phyloP scores from a whole-genome alignment of 495 filamentous ascomycete genomes.

The Chaetomium fimeti region DNA sequence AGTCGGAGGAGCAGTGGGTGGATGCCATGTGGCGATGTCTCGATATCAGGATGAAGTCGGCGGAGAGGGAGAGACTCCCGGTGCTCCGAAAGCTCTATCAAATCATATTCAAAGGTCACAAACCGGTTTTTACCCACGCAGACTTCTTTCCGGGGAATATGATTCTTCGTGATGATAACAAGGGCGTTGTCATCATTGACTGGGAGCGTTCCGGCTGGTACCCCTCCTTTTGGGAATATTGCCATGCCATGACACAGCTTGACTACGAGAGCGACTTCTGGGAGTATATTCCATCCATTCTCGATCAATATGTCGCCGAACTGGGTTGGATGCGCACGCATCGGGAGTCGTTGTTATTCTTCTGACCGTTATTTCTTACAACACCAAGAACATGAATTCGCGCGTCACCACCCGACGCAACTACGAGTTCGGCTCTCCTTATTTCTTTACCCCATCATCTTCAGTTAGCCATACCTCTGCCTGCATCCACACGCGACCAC shows the following conservation, averaged over 20 bases:
- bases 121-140: constrained; percentile 6
- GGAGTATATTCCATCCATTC: neutral
- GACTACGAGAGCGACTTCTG: neutral
- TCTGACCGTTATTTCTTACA: no score
- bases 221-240: constrained; percentile 6
- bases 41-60: neutral
- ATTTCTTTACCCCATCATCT: neutral
- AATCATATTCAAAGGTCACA: constrained; percentile 1
- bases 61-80: neutral
- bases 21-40: constrained; percentile 9
- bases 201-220: constrained; percentile 6
- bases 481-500: constrained; percentile 13
- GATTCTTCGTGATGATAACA: neutral
- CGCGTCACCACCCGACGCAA: no score
- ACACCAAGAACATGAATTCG: no score
- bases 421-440: no score
- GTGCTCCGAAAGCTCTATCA: neutral
- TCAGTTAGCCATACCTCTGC: constrained; percentile 11
- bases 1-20: constrained; percentile 6
- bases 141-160: neutral
- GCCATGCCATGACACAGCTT: neutral
- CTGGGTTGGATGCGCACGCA: neutral
- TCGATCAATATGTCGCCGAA: neutral
- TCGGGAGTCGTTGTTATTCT: neutral
- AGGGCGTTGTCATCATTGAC: neutral